Conservation (phyloP, 306 rosid species). For the Senna siamea region DNA sequence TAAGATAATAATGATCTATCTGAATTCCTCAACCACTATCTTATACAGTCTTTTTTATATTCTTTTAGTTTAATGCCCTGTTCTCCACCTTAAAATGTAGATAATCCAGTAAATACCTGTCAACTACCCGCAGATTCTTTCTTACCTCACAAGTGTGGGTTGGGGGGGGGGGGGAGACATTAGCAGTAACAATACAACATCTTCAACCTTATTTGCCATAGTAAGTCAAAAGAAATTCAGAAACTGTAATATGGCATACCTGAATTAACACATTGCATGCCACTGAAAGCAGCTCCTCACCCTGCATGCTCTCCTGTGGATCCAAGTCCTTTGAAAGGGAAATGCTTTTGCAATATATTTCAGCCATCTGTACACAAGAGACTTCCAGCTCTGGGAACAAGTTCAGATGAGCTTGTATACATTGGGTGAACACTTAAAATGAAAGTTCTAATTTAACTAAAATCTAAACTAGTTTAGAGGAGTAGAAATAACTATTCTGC, state of each 20-base stretch:
- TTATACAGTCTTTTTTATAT: not conserved
- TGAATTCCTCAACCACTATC: not conserved
- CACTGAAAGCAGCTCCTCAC: slow-evolving; percentile 90
- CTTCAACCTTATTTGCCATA: slow-evolving; percentile 22
- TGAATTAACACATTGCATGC: slow-evolving; percentile 76
- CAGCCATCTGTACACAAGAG: slow-evolving; percentile 74
- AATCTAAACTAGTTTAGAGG: slow-evolving; percentile 17
- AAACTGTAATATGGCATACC: slow-evolving; percentile 51
- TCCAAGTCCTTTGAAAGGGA: slow-evolving; percentile 89
- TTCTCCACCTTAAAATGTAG: not conserved
- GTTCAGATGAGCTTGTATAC: slow-evolving; percentile 40
- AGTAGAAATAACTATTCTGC: not conserved
- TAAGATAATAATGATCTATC: not conserved
- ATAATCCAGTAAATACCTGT: not conserved
- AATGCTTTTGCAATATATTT: slow-evolving; percentile 80
- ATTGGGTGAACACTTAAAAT: slow-evolving; percentile 39
- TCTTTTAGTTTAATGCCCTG: not conserved
- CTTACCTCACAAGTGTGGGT: too few relatives aligned
- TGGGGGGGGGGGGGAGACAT: not conserved
- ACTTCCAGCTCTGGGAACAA: slow-evolving; percentile 77
- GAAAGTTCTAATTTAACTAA: slow-evolving; percentile 15
- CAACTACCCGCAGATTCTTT: slow-evolving; percentile 17
- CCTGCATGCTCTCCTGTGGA: slow-evolving; percentile 88
- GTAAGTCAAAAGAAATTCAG: not conserved
- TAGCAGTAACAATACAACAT: not conserved